Evolutionary conservation across 2,329 filamentous ascomycete genomes (phyloP), one percentile per base, ranked within the genome.

Genomic region (Cercospora beticola): DNA sequence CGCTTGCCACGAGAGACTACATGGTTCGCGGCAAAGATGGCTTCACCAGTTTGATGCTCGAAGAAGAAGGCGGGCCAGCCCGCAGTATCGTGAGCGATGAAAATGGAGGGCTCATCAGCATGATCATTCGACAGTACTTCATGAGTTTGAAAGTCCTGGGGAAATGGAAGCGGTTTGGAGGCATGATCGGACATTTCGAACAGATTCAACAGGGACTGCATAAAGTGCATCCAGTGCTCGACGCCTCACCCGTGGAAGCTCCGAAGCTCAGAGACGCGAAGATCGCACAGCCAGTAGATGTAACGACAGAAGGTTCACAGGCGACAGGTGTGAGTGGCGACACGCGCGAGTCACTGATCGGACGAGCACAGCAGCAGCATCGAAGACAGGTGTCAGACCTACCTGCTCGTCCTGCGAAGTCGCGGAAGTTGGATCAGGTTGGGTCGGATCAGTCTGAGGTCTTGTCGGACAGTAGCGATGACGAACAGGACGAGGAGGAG

Each of bases 61-160:
- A 90, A 72, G 87, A 89, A 3, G 90, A 92, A 78, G 93, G 93
- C 28, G 93, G 93, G 16, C 81, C 86, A 3, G 91, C 90, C 1
- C 89, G 93, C 73, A 92, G 94, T 76, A 82, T 97, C 16, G 89
- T 97, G 5, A 89, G 88, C 31, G 93, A 97, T 76, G 93, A 97
- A 77, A 94, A 92, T 73, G 94, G 93, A 3, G 89, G 96, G 16
- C 84, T 97, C 66, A 92, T 97, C 74, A 93, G 91, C 60, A 92
- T 91, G 76, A 89, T 97, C 78, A 84, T 97, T 21, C 88, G 93
- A 12, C 93, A 97, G 78, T 97, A 97, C 80, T 97, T 97, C 80
- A 90, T 97, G 86, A 91, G 89, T 6, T 84, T 97, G 54, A 92
- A 92, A 66, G 90, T 94, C 0, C 82, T 97, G 28, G 92, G 92